phyloP scores from a whole-genome alignment of 2,329 filamentous ascomycete species.

The Chalara sp. region DNA sequence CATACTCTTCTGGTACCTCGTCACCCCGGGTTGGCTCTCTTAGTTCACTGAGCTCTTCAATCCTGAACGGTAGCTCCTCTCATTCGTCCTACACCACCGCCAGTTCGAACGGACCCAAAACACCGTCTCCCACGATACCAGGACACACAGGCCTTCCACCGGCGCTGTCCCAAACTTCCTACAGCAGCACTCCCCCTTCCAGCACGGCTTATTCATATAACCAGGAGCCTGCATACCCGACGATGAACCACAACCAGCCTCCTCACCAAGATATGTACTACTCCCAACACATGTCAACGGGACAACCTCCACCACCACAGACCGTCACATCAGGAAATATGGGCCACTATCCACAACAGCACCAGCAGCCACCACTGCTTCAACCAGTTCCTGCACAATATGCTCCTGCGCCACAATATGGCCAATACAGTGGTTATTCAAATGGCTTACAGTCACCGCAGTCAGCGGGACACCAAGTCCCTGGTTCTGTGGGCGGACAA shows the following conservation, averaged over 20 bases:
- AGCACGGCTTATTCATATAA: conserved; percentile 35
- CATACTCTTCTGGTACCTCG: conserved; percentile 62
- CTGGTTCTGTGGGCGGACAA: conserved; percentile 60
- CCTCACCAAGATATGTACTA: conserved; percentile 81
- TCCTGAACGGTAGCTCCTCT: conserved; percentile 42
- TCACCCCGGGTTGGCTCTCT: conserved; percentile 72
- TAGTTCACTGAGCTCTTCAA: conserved; percentile 51
- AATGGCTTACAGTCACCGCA: conserved; percentile 79
- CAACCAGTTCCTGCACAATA: conserved; percentile 69
- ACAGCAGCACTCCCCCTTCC: conserved; percentile 26
- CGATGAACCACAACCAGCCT: conserved; percentile 67
- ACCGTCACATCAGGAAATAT: conserved; percentile 68
- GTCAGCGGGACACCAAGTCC: conserved; percentile 58
- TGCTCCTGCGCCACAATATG: conserved; percentile 45
- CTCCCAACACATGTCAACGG: conserved; percentile 69
- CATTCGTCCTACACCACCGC: conserved; percentile 48
- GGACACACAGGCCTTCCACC: conserved; percentile 39
- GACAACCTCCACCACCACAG: conserved; percentile 67
- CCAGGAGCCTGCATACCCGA: conserved; percentile 29
- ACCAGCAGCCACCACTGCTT: conserved; percentile 63
- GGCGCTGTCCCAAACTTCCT: conserved; percentile 30
- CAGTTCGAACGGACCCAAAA: conserved; percentile 58
- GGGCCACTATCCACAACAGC: conserved; percentile 70
- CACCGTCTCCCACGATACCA: conserved; percentile 64
- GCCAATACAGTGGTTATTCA: conserved; percentile 67